Conservation (phyloP, 805 yeast species). For the Maudiozyma pseudohumilis region DNA sequence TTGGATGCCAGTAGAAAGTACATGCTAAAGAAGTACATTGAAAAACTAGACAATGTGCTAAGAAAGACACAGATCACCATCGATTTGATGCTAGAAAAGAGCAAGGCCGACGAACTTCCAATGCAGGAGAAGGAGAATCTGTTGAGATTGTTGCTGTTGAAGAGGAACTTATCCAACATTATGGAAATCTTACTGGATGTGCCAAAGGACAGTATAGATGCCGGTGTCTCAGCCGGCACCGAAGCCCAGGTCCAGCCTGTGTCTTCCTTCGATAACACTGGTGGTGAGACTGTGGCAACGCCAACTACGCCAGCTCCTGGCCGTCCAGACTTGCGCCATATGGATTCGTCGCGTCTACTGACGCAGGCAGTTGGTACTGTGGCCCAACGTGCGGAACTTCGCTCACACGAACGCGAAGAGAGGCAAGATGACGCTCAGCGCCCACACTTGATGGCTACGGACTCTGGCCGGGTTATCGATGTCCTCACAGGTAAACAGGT, state of each 20-base stretch:
- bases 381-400: neutral
- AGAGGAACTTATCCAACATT: slow-evolving; percentile 55
- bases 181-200: slow-evolving; percentile 28
- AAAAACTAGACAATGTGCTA: slow-evolving; percentile 30
- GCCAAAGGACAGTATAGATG: too few relatives aligned
- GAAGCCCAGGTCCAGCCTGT: neutral
- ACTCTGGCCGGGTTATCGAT: slow-evolving; percentile 51
- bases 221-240: slow-evolving; percentile 8
- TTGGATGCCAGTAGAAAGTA: slow-evolving; percentile 25
- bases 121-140: slow-evolving; percentile 68
- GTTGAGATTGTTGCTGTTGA: slow-evolving; percentile 57
- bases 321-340: slow-evolving; percentile 14
- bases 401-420: neutral
- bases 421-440: slow-evolving; percentile 5
- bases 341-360: slow-evolving; percentile 13
- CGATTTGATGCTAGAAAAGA: slow-evolving; percentile 47
- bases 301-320: slow-evolving; percentile 1
- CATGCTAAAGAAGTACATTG: slow-evolving; percentile 33
- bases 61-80: slow-evolving; percentile 39
- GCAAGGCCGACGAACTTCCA: slow-evolving; percentile 44
- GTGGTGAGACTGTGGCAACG: slow-evolving; percentile 5
- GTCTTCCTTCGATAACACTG: neutral
- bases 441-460: slow-evolving; percentile 69
- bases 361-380: slow-evolving; percentile 3
- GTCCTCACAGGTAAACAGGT: slow-evolving; percentile 64